Evolutionary conservation across 2,329 filamentous ascomycete genomes (phyloP).

Genomic region (Penicillium sp.): DNA sequence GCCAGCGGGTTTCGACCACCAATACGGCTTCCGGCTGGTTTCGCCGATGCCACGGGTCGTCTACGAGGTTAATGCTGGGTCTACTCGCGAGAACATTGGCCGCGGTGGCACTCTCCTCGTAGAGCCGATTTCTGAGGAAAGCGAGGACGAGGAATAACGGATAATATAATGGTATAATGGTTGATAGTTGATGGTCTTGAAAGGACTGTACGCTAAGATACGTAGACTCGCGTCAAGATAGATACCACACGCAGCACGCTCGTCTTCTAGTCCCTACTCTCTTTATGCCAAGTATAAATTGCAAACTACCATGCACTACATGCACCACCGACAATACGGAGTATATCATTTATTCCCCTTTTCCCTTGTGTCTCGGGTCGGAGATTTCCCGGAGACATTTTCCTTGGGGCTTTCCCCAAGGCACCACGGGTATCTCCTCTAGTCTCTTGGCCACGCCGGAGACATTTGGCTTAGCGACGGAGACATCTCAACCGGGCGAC

Average conservation of each 20-base stretch:
- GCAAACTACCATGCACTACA: neutral
- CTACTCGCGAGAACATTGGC: constrained; percentile 75
- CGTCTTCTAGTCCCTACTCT: neutral
- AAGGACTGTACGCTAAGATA: neutral
- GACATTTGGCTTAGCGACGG: neutral
- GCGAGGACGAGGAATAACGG: constrained; percentile 52
- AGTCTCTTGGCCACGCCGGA: neutral
- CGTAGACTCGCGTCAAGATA: neutral
- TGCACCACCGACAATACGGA: neutral
- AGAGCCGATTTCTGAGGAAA: constrained; percentile 66
- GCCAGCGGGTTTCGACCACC: constrained; percentile 75
- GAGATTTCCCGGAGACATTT: neutral
- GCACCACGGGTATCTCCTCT: neutral
- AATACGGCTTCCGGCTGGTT: constrained; percentile 84
- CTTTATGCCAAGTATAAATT: neutral
- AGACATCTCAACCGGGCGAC: neutral
- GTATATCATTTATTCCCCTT: neutral
- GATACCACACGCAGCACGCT: neutral
- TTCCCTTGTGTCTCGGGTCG: neutral
- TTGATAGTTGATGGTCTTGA: neutral
- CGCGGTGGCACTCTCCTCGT: constrained; percentile 88
- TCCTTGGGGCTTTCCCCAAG: neutral
- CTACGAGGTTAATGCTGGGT: constrained; percentile 71
- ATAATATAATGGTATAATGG: neutral
- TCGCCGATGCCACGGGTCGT: constrained; percentile 84